phyloP scores from a whole-genome alignment of 176 grass and related monocot genomes.

The Otatea glauca region DNA sequence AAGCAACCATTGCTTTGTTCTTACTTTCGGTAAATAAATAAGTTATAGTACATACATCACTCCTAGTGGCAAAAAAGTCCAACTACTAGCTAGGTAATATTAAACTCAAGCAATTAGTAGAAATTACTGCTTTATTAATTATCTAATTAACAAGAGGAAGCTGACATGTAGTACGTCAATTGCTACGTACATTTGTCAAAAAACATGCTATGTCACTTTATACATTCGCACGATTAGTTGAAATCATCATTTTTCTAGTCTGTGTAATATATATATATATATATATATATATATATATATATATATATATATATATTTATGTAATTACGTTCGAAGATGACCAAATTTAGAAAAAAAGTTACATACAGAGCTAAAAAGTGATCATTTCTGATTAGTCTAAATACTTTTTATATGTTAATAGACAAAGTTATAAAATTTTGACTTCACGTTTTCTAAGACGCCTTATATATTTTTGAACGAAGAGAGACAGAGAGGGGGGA shows the following conservation, averaged over 20 bases:
- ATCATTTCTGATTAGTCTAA: background rate
- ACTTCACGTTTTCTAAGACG: background rate
- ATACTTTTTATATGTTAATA: background rate
- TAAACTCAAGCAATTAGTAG: background rate
- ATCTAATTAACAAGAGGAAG: constrained; percentile 11
- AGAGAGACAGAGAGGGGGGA: no score
- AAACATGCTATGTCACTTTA: background rate
- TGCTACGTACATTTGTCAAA: background rate
- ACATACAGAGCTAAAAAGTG: no score
- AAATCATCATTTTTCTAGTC: no score
- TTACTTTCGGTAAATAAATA: constrained; percentile 25
- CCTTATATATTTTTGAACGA: background rate
- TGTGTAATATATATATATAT: no score
- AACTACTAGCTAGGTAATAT: background rate
- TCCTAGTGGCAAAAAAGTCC: constrained; percentile 23
- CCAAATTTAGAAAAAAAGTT: no score
- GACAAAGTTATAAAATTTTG: background rate
- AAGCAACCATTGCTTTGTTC: background rate
- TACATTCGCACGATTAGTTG: background rate
- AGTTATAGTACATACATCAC: background rate
- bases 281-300: no score
- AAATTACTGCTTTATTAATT: background rate
- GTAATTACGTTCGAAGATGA: no score
- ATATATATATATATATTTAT: no score
- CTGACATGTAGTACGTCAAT: background rate